Base-by-base conservation (phyloP, 805 yeast species). In the Pichia paraexigua region DNA sequence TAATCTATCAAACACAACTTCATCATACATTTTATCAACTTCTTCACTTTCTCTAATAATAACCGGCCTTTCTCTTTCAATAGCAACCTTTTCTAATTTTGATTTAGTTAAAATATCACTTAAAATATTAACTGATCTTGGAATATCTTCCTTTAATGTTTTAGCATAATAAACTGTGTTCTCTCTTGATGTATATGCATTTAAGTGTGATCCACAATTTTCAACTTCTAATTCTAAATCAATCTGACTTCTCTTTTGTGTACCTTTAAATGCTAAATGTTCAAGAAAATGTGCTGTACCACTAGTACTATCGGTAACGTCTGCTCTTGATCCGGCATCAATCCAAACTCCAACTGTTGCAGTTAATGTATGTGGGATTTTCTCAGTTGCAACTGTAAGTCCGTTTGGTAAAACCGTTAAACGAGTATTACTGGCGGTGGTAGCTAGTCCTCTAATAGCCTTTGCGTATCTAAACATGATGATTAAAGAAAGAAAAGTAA, bases 331-430 rank as follows among this genome's bases (percentile, higher is more conserved):
- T 2, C 99, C 99, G 41, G 99, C 97, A 70, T 94, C 97, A 55
- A 94, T 90, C 92, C 97, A 95, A 50, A 94, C 92, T 2, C 98
- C 99, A 15, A 94, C 97, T 2, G 99, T 94, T 55, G 99, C 98
- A 43, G 97, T 90, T 59, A 85, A 77, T 9, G 95, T 83, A 56
- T 86, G 83, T 12, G 98, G 98, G 65, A 87, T 80, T 43, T 76
- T 63, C 66, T 94, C 98, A 45, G 95, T 79, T 50, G 98, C 99
- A 41, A 92, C 96, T 0, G 97, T 92, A 43, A 94, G 70, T 3
- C 99, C 99, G 65, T 94, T 94, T n/a, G 83, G 73, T 49, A 94
- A 74, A 3, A 84, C 80, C 1, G 97, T 80, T 11, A 90, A 86
- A 63, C 76, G 71, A 30, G 88, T 80, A 30, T 67, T 64, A 24